phyloP scores from a whole-genome alignment of 2,329 filamentous ascomycete species.

The Exutisphaerella laricina region DNA sequence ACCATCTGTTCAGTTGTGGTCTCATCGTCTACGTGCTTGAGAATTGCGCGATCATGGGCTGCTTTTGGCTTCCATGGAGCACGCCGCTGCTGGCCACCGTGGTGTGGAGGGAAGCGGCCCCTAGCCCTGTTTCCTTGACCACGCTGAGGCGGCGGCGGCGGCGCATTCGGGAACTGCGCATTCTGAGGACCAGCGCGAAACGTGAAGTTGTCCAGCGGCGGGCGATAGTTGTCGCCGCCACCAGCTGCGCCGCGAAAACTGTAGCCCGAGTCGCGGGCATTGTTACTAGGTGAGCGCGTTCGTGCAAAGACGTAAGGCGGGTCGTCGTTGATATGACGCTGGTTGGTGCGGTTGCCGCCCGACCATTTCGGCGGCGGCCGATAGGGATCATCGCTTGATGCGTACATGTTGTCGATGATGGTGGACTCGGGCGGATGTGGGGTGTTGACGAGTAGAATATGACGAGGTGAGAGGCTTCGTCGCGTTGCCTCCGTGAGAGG shows the following conservation, averaged over 20 bases:
- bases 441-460: too few relatives aligned
- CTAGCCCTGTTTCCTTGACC: too few relatives aligned
- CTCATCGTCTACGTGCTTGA: conserved; percentile 36
- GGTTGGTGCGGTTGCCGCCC: too few relatives aligned
- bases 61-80: conserved; percentile 26
- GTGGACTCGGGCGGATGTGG: too few relatives aligned
- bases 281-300: conserved; percentile 3
- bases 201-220: conserved; percentile 17
- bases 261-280: conserved; percentile 13
- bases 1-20: conserved; percentile 42
- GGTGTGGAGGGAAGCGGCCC: neutral
- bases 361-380: too few relatives aligned
- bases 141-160: conserved; percentile 9
- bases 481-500: too few relatives aligned
- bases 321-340: neutral
- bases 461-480: too few relatives aligned
- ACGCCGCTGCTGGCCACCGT: neutral
- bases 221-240: conserved; percentile 11
- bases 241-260: conserved; percentile 25
- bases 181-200: conserved; percentile 21
- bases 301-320: conserved; percentile 5
- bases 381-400: too few relatives aligned
- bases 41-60: conserved; percentile 41
- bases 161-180: conserved; percentile 21
- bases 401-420: too few relatives aligned